Base-by-base conservation (phyloP, 768 basidiomycete species). In the Boletus bicolor region DNA sequence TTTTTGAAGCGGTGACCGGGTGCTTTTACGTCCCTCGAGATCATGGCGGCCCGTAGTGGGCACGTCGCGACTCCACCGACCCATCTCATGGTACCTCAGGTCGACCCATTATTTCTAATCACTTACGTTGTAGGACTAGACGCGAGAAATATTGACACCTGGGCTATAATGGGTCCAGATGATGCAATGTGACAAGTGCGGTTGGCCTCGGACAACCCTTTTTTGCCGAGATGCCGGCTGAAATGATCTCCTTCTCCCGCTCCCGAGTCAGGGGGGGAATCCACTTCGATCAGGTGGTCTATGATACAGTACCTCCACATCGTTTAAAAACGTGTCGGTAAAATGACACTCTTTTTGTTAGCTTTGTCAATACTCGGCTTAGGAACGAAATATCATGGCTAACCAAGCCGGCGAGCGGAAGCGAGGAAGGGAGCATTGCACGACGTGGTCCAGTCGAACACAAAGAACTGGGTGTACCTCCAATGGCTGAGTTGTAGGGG, bases 1-100 rank as follows among this genome's bases (percentile, higher is more conserved):
- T 36, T 17, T 24, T 19, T 45, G 50, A 58, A 44, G 48, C 34
- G 56, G 26, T 14, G 49, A 43, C 50, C 47, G 54, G 54, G 17
- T n/a, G 41, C 34, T 50, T 28, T 61, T 60, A 53, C 54, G 54
- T 56, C 37, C 50, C 37, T 50, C 39, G 19, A 24, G 21, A 54
- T 46, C 43, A 36, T 32, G 28, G 28, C 28, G 32, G 24, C 12
- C 49, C 36, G 44, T 21, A 10, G 17, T 48, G 38, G 38, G 28
- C 28, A 35, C 38, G 34, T 21, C n/a, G 54, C 41, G 12, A 28
- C 21, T 38, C 42, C 30, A n/a, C 28, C 14, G 12, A 15, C 5
- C 28, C 14, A 28, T 19, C 21, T 24, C 17, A 26, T 17, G 28
- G 28, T 28, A 28, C 28, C n/a, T 35, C n/a, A n/a, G 15, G 34